Base-by-base conservation (phyloP, 2,329 filamentous ascomycete species). In the Botrytis sinoallii region DNA sequence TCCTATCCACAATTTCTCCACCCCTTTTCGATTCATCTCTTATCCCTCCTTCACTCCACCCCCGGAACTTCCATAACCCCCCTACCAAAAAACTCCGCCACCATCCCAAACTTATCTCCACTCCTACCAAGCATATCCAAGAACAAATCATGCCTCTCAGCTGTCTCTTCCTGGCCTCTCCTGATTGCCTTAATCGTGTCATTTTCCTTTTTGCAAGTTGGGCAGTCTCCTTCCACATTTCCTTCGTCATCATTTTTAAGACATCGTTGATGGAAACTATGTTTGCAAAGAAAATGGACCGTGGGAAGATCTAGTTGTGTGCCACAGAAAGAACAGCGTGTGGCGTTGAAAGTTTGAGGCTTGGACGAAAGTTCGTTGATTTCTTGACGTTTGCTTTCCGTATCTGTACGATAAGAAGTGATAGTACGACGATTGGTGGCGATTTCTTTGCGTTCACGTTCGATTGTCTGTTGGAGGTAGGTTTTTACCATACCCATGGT, bases 401-500 rank as follows among this genome's bases (percentile, higher is more conserved):
- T 98, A 82, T 98, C 95, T 10, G 87, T 85, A 44, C 93, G 92
- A 82, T 98, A 97, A 4, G 93, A 94, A 46, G 89, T 87, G 78
- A 97, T 97, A 61, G 95, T 89, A 57, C 91, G 89, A 69, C 93
- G 89, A 81, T 98, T 98, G 52, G 86, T 82, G 12, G 85, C 89
- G 74, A 99, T 98, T 79, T 98, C 95, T 74, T 90, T 91, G 40
- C 94, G 89, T 83, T 99, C 96, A 69, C 93, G 90, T 77, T 93
- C 91, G 76, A 99, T 97, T 14, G 95, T 97, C 68, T 92, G 90
- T 76, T 92, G 90, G 3, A 99, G 89, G 82, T 99, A 99, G 9
- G 91, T 90, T 83, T 98, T 98, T 75, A 99, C 92, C 88, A 98
- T 94, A 69, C 95, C 96, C 93, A 99, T 98, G 0, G 94, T 98